Evolutionary conservation across 352 stramenopile species (phyloP).

Genomic region (Phytophthora litchii): DNA sequence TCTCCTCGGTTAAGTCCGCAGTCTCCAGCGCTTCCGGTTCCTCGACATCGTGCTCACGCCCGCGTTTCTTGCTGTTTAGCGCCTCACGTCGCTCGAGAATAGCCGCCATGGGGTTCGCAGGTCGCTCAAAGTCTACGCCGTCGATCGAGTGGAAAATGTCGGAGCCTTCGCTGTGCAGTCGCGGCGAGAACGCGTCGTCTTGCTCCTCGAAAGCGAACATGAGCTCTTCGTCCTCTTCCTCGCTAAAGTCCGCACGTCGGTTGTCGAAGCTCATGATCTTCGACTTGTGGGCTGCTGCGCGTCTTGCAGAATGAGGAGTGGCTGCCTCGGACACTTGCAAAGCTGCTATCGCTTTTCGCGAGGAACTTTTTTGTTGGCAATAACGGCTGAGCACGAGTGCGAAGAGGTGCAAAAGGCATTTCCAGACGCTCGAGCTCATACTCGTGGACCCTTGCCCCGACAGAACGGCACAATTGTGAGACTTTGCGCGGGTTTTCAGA

Average conservation of each 20-base stretch:
- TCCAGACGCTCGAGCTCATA: constrained; percentile 30
- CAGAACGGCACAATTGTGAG: constrained; percentile 22
- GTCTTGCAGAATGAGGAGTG: constrained; percentile 38
- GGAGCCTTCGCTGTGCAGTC: constrained; percentile 18
- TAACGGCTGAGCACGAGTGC: constrained; percentile 14
- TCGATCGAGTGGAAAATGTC: constrained; percentile 42
- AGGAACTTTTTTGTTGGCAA: constrained; percentile 22
- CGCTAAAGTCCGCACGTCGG: constrained; percentile 11
- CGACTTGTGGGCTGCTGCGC: constrained; percentile 11
- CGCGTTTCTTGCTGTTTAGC: constrained; percentile 37
- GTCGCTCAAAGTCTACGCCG: constrained; percentile 36
- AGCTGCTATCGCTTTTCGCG: constrained; percentile 26
- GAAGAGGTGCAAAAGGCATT: constrained; percentile 20
- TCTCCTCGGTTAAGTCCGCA: constrained; percentile 13
- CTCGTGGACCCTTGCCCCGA: constrained; percentile 10
- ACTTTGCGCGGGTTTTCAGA: constrained; percentile 10
- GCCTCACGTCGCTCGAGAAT: constrained; percentile 50
- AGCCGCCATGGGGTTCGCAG: constrained; percentile 50
- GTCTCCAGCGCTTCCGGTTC: background rate
- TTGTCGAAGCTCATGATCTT: constrained; percentile 12
- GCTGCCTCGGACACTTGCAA: constrained; percentile 12
- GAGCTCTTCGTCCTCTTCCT: constrained; percentile 65
- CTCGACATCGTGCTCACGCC: constrained; percentile 25
- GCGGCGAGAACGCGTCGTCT: constrained; percentile 9
- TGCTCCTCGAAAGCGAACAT: constrained; percentile 74